A percentile compares a stretch with the other conserved stretches of the same genome.
These are phyloP conservation scores for Zalaria sp. DNA, from an alignment of 2,329 filamentous ascomycete species.

Conservation along the genomic window DNA sequence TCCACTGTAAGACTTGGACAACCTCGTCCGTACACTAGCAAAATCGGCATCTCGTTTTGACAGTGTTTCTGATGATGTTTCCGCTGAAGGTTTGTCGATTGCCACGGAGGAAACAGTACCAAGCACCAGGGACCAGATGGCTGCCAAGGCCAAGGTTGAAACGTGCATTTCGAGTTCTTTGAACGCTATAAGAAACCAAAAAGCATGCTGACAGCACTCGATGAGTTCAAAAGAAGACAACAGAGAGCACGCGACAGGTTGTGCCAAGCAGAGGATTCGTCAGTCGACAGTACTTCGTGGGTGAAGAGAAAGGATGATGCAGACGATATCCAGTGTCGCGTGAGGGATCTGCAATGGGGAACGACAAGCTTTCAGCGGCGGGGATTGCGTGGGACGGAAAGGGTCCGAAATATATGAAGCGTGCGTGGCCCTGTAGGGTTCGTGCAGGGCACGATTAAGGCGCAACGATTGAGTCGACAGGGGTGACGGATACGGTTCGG, in stretches of 20 bases:
- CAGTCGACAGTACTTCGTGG: not conserved
- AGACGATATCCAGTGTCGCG: not conserved
- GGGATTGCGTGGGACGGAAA: not conserved
- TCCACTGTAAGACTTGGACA: conserved; percentile 25
- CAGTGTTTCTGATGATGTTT: not conserved
- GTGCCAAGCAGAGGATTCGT: no score
- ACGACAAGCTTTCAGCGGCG: not conserved
- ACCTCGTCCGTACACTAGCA: conserved; percentile 24
- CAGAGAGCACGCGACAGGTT: no score
- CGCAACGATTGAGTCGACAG: not conserved
- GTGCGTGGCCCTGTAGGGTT: not conserved
- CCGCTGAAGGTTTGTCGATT: conserved; percentile 1
- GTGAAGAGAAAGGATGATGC: not conserved
- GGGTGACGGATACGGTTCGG: not conserved
- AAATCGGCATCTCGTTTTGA: conserved; percentile 26
- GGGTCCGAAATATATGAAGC: not conserved
- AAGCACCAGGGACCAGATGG: not conserved
- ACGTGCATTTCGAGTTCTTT: not conserved
- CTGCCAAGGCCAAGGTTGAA: not conserved
- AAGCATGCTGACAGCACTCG: not conserved
- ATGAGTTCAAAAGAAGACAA: not conserved
- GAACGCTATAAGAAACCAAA: not conserved
- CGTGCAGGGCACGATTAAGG: not conserved
- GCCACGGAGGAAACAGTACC: conserved; percentile 1
- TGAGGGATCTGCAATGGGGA: not conserved